These are phyloP conservation scores for Plasmodium berghei DNA, from an alignment of 169 alveolate species.

Conservation along the genomic window DNA sequence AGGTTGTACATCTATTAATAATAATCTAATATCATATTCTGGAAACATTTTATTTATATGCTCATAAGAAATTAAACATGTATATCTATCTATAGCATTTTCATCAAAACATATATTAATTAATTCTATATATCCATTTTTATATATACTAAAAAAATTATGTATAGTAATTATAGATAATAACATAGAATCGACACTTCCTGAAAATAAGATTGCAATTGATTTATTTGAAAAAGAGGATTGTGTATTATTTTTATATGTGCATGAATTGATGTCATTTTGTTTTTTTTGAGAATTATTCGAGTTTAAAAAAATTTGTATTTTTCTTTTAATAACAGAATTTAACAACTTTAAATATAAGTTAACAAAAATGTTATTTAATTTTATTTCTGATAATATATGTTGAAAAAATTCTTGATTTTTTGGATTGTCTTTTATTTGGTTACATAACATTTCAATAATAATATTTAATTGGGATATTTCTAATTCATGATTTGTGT, in stretches of 20 bases:
- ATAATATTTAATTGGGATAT: not conserved
- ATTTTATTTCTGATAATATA: not conserved
- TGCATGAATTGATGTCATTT: not conserved
- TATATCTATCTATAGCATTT: conserved; percentile 81
- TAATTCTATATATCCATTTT: conserved; percentile 76
- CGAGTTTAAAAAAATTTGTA: conserved; percentile 12
- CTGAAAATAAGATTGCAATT: conserved; percentile 80
- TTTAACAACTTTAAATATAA: conserved; percentile 22
- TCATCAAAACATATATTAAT: conserved; percentile 79
- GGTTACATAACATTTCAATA: not conserved
- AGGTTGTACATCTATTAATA: conserved; percentile 78
- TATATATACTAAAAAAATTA: conserved; percentile 25
- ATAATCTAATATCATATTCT: conserved; percentile 73
- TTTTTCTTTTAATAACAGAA: conserved; percentile 21
- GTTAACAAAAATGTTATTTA: conserved; percentile 32
- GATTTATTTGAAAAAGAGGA: not conserved
- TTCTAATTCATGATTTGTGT: not conserved
- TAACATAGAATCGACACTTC: conserved; percentile 84
- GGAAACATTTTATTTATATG: conserved; percentile 78
- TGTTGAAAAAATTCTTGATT: not conserved
- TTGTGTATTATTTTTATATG: not conserved
- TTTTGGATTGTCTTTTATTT: not conserved
- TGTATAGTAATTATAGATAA: conserved; percentile 76
- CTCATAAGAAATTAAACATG: conserved; percentile 81
- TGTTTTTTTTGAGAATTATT: not conserved